phyloP scores from a whole-genome alignment of 2,329 filamentous ascomycete species.

The Zasmidium angulare region DNA sequence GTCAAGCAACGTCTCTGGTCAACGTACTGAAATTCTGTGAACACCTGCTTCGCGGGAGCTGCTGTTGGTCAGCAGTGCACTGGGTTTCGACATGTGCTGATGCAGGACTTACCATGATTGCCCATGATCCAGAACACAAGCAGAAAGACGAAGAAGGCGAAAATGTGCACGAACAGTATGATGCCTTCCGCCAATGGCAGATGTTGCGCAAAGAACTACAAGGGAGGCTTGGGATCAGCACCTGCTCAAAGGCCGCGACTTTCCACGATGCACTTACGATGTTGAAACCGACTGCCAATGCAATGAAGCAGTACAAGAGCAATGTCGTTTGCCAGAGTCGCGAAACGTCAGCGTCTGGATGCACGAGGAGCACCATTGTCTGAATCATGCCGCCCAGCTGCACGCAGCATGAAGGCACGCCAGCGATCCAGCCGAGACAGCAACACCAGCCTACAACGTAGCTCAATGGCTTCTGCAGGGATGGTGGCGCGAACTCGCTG shows the following conservation, averaged over 20 bases:
- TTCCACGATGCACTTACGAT: constrained; percentile 14
- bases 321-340: constrained; percentile 33
- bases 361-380: constrained; percentile 31
- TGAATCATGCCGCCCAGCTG: constrained; percentile 33
- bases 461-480: constrained; percentile 45
- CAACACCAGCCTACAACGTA: constrained; percentile 47
- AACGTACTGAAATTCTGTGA: constrained; percentile 36
- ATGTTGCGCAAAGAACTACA: constrained; percentile 31
- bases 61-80: background rate
- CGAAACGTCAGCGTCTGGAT: constrained; percentile 26
- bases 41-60: constrained; percentile 31
- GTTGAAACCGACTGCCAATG: constrained; percentile 37
- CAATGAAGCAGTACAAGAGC: constrained; percentile 32
- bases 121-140: constrained; percentile 39
- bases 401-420: constrained; percentile 32
- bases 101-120: constrained; percentile 19
- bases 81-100: background rate
- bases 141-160: constrained; percentile 47
- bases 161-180: constrained; percentile 42
- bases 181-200: constrained; percentile 37
- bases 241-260: background rate
- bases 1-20: background rate
- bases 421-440: constrained; percentile 36
- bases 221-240: background rate
- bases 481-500: constrained; percentile 43